Evolutionary conservation across 2,329 filamentous ascomycete genomes (phyloP).

Genomic region (Xylaria sp.): DNA sequence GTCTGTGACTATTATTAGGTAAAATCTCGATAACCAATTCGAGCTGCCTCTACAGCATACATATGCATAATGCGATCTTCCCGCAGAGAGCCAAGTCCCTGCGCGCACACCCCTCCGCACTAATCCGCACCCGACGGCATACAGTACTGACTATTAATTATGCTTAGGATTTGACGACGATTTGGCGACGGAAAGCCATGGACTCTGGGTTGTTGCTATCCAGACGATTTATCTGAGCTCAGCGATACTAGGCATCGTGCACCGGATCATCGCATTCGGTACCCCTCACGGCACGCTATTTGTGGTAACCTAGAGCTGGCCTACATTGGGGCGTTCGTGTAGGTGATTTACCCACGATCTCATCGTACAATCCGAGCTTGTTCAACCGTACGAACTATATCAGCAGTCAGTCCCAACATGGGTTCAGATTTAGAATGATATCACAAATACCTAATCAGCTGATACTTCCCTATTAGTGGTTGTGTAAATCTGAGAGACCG

Average conservation of each 20-base stretch:
- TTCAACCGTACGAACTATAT: constrained; percentile 5
- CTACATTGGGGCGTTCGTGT: background rate
- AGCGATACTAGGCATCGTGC: background rate
- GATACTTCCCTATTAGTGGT: constrained; percentile 13
- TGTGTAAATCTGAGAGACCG: constrained; percentile 16
- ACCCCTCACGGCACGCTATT: background rate
- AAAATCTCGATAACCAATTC: constrained; percentile 6
- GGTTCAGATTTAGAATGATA: constrained; percentile 17
- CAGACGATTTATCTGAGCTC: background rate
- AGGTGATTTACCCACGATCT: constrained; percentile 17
- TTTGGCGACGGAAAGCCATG: constrained; percentile 17
- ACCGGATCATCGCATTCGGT: constrained; percentile 7
- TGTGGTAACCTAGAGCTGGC: constrained; percentile 7
- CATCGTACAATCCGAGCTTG: constrained; percentile 3
- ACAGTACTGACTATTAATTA: background rate
- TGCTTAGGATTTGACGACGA: constrained; percentile 24
- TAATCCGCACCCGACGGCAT: background rate
- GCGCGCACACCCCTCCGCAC: constrained; percentile 6
- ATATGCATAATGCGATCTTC: constrained; percentile 25
- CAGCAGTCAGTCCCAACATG: constrained; percentile 12
- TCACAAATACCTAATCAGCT: constrained; percentile 34
- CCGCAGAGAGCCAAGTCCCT: constrained; percentile 17
- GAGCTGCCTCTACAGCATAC: constrained; percentile 4
- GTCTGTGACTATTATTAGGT: constrained; percentile 29
- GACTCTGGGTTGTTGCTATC: constrained; percentile 1